Base-by-base conservation (phyloP, 352 stramenopile genomes). In the Globisporangium mamillatum region DNA sequence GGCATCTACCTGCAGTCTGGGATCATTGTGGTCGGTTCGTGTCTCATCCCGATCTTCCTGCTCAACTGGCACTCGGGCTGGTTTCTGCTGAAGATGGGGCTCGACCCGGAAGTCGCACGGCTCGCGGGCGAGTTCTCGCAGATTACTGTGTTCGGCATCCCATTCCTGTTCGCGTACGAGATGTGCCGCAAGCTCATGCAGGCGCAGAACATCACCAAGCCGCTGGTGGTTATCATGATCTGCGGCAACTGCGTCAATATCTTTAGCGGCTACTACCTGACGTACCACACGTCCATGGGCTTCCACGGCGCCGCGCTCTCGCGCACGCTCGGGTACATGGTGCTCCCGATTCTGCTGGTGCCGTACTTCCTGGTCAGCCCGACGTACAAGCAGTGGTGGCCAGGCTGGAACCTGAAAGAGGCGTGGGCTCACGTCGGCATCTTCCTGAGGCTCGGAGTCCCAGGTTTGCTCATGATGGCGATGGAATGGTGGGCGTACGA, bases 401-500 rank as follows among this genome's bases (percentile, higher is more conserved):
- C 62, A 5, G 89, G 89, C 0, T 93, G 90, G 80, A 61, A 92
- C 46, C 54, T 88, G 10, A 75, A 69, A 7, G 74, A 80, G 20
- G 86, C 85, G 0, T 22, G 76, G 22, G 25, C 68, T 29, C 77
- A 91, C 63, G 75, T 92, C 3, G 46, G 60, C 0, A 63, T 90
- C 1, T 96, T 94, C 66, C 64, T 94, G 0, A 67, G 68, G 2
- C 71, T 96, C 6, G 88, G 88, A 1, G 52, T 92, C 0, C 86
- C 86, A 2, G 76, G 77, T 0, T 76, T 86, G 65, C 57, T 91
- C 9, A 86, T 93, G 75, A 64, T 94, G 38, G 74, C 75, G 41
- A 86, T 94, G 64, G 79, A 91, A 60, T 96, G 86, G 88, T 86
- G 76, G 72, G 84, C 88, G 14, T 95, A 91, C 65, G 87, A 93